Percentiles rank a stretch among this genome's conserved stretches.
Conservation (phyloP, 805 yeast genomes). For the Ogataea minuta region DNA sequence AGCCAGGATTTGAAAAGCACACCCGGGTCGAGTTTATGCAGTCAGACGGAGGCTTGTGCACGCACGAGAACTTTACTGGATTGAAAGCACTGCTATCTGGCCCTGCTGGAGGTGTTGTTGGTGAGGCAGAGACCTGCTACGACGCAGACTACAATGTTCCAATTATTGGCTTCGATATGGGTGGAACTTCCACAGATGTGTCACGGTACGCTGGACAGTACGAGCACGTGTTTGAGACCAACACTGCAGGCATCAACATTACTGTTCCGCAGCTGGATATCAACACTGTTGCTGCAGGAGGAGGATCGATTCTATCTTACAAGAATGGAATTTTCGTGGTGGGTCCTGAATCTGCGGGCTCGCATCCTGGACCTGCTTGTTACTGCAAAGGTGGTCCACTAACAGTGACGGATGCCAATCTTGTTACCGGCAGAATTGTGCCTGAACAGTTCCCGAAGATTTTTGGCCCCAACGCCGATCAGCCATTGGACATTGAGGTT, state of each 20-base stretch:
- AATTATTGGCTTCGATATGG: conserved; percentile 38
- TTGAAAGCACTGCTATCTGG: conserved; percentile 54
- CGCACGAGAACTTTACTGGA: conserved; percentile 52
- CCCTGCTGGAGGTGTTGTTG: conserved; percentile 65
- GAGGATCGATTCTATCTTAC: conserved; percentile 10
- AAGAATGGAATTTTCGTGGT: conserved; percentile 12
- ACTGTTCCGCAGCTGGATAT: conserved; percentile 37
- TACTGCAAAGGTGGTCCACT: conserved; percentile 12
- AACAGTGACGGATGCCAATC: conserved; percentile 11
- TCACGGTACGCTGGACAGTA: conserved; percentile 33
- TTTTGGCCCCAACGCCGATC: conserved; percentile 10
- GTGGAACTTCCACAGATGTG: conserved; percentile 40
- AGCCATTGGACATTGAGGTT: conserved; percentile 10
- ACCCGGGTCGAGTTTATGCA: conserved; percentile 54
- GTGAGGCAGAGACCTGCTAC: conserved; percentile 52
- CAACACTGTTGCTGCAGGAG: conserved; percentile 16
- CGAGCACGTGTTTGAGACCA: conserved; percentile 33
- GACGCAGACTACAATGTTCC: conserved; percentile 30
- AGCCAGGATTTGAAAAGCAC: conserved; percentile 31
- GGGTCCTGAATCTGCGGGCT: conserved; percentile 12
- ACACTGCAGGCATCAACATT: conserved; percentile 35
- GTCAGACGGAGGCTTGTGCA: conserved; percentile 56
- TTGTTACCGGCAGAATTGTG: conserved; percentile 13
- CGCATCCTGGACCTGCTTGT: conserved; percentile 12
- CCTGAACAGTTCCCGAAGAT: conserved; percentile 12